phyloP scores from a whole-genome alignment of 2,329 filamentous ascomycete species.

The Verticillium dahliae region DNA sequence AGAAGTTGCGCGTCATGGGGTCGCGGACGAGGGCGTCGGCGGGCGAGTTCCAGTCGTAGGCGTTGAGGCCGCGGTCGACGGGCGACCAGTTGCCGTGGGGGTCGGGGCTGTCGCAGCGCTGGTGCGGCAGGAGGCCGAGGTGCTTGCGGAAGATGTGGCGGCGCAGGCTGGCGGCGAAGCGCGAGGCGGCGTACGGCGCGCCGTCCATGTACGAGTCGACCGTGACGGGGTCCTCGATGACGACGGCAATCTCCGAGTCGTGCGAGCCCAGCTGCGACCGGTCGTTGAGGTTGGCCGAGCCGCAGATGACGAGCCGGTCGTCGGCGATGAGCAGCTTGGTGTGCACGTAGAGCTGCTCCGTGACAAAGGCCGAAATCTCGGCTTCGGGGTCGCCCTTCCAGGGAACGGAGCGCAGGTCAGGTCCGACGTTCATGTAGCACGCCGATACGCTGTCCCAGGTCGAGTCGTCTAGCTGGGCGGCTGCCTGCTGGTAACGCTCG shows the following conservation, averaged over 20 bases:
- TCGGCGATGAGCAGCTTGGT: conserved; percentile 41
- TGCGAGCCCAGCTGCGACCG: conserved; percentile 74
- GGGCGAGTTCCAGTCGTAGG: conserved; percentile 64
- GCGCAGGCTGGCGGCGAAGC: conserved; percentile 74
- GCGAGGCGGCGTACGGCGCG: conserved; percentile 61
- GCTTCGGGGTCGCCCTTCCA: conserved; percentile 49
- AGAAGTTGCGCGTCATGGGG: conserved; percentile 63
- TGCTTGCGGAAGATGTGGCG: conserved; percentile 88
- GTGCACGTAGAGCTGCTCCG: conserved; percentile 57
- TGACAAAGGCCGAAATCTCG: conserved; percentile 53
- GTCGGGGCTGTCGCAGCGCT: conserved; percentile 60
- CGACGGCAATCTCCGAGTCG: conserved; percentile 84
- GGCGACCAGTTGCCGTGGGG: conserved; percentile 64
- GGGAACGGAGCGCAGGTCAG: conserved; percentile 54
- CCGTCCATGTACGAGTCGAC: conserved; percentile 71
- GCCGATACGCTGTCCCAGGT: conserved; percentile 71
- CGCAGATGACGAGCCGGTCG: conserved; percentile 75
- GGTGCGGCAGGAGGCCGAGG: conserved; percentile 72
- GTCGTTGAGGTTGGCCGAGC: conserved; percentile 55
- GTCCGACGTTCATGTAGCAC: conserved; percentile 77
- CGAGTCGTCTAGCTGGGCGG: conserved; percentile 43
- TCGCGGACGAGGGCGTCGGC: conserved; percentile 66
- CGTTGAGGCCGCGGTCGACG: conserved; percentile 62
- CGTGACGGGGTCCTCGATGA: conserved; percentile 71
- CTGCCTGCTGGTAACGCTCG: conserved; percentile 66